phyloP scores from a whole-genome alignment of 768 basidiomycete genomes.

The Amanita muscaria region DNA sequence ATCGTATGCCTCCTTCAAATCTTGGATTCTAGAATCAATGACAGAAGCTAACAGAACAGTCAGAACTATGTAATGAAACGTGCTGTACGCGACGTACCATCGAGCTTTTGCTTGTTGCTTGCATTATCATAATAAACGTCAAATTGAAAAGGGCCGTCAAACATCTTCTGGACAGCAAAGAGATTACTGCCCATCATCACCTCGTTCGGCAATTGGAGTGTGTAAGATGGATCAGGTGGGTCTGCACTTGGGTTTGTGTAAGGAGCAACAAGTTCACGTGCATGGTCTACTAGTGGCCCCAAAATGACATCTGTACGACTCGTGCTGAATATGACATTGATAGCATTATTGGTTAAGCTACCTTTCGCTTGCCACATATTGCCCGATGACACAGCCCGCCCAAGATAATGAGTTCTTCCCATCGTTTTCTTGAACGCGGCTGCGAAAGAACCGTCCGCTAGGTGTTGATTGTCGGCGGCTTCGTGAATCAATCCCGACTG shows the following conservation, averaged over 20 bases:
- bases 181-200: slow-evolving; percentile 66
- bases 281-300: slow-evolving; percentile 49
- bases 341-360: slow-evolving; percentile 17
- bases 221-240: slow-evolving; percentile 72
- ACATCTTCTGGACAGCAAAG: slow-evolving; percentile 80
- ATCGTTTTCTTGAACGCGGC: slow-evolving; percentile 49
- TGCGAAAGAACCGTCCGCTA: slow-evolving; percentile 48
- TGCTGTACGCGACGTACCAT: slow-evolving; percentile 42
- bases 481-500: slow-evolving; percentile 7
- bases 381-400: slow-evolving; percentile 50
- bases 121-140: slow-evolving; percentile 83
- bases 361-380: slow-evolving; percentile 85
- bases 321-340: neutral
- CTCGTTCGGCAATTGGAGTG: slow-evolving; percentile 72
- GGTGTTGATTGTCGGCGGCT: slow-evolving; percentile 51
- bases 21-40: slow-evolving; percentile 63
- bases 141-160: slow-evolving; percentile 80
- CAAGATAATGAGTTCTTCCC: slow-evolving; percentile 65
- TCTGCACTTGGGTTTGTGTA: slow-evolving; percentile 42
- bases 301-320: slow-evolving; percentile 47
- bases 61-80: neutral
- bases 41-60: slow-evolving; percentile 36
- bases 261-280: slow-evolving; percentile 41
- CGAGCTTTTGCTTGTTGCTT: slow-evolving; percentile 55
- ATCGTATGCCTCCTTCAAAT: slow-evolving; percentile 51